These are phyloP conservation scores for Fraxinus paxiana DNA, from an alignment of 305 asterid species.

Conservation along the genomic window DNA sequence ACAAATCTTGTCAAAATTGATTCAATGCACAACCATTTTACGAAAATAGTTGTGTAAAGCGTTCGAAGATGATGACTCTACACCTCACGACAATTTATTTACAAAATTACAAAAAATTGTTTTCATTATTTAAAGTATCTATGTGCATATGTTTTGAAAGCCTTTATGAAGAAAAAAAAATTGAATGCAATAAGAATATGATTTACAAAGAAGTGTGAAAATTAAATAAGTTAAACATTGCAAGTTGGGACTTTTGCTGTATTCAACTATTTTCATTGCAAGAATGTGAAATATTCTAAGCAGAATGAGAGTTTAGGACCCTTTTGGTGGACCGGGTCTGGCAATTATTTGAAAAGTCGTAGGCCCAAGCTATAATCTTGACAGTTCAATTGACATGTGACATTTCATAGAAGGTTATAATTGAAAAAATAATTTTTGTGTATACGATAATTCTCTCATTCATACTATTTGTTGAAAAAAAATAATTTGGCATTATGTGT, in stretches of 20 bases:
- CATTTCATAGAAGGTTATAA: constrained; percentile 19
- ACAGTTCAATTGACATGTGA: constrained; percentile 27
- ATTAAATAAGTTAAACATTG: background rate
- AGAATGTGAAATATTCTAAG: background rate
- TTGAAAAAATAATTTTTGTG: background rate
- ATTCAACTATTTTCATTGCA: background rate
- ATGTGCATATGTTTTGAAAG: background rate
- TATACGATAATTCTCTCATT: constrained; percentile 11
- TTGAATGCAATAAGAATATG: background rate
- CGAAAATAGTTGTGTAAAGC: background rate
- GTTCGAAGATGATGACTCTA: background rate
- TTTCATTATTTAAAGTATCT: background rate
- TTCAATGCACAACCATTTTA: background rate
- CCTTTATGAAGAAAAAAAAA: background rate
- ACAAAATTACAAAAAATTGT: background rate
- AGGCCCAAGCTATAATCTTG: constrained; percentile 29
- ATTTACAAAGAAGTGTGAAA: constrained; percentile 3
- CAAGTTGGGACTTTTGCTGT: constrained; percentile 15
- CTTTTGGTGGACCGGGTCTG: constrained; percentile 15
- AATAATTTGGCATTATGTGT: constrained; percentile 9
- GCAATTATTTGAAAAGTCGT: constrained; percentile 20
- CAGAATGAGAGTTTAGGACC: background rate
- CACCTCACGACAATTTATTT: background rate
- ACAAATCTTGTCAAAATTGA: background rate
- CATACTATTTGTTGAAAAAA: constrained; percentile 16